Conservation (phyloP, 2,329 filamentous ascomycete genomes). For the Colletotrichum theobromicola region DNA sequence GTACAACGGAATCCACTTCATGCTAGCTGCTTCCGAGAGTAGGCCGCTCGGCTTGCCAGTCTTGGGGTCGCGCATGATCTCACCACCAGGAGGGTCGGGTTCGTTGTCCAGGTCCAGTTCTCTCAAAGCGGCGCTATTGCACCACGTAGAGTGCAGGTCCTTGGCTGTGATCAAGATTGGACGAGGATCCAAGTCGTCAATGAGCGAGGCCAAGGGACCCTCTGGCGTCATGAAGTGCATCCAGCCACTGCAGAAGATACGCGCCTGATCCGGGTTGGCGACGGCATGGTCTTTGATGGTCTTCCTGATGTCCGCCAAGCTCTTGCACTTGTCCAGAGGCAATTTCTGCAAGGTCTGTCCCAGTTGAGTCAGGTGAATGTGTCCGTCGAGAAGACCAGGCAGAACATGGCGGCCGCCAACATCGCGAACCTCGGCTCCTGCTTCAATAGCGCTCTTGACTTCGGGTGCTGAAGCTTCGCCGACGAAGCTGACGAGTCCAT, state of each 20-base stretch:
- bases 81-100: conserved; percentile 46
- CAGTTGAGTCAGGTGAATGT: conserved; percentile 62
- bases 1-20: conserved; percentile 51
- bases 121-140: conserved; percentile 54
- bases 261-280: conserved; percentile 43
- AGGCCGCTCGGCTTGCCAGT: conserved; percentile 53
- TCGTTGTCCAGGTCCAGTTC: conserved; percentile 54
- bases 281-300: conserved; percentile 50
- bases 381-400: conserved; percentile 62
- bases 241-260: conserved; percentile 59
- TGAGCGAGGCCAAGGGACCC: conserved; percentile 51
- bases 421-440: conserved; percentile 20
- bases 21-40: conserved; percentile 55
- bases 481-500: conserved; percentile 38
- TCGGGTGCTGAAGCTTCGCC: conserved; percentile 31
- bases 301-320: conserved; percentile 52
- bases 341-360: conserved; percentile 59
- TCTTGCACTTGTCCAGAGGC: conserved; percentile 49
- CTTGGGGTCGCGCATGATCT: conserved; percentile 50
- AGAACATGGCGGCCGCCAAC: conserved; percentile 47
- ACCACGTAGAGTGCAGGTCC: conserved; percentile 62
- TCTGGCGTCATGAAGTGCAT: conserved; percentile 60
- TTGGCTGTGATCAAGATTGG: conserved; percentile 63
- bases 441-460: conserved; percentile 24
- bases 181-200: conserved; percentile 56